These are phyloP conservation scores for Phycomyces blakesleeanus DNA, from an alignment of 192 early-diverging fungal species.

Conservation along the genomic window DNA sequence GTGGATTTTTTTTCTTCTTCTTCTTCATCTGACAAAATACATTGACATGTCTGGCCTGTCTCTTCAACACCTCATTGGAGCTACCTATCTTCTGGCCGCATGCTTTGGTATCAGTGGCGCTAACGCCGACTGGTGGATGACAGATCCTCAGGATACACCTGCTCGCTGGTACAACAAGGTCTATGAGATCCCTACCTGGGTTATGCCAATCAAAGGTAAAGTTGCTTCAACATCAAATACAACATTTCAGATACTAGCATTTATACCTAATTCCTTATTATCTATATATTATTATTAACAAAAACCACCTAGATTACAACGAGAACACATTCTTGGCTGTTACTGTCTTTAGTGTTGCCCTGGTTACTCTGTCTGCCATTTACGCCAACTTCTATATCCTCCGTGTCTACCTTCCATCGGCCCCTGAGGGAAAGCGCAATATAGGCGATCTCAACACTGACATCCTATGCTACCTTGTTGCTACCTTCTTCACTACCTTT, in stretches of 20 bases:
- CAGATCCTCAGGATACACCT: neutral
- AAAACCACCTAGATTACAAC: slow-evolving; percentile 3
- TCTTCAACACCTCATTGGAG: too few relatives aligned
- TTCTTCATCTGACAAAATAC: too few relatives aligned
- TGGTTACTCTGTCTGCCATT: neutral
- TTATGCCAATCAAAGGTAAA: slow-evolving; percentile 13
- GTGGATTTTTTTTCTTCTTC: too few relatives aligned
- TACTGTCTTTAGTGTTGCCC: slow-evolving; percentile 1
- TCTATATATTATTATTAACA: too few relatives aligned
- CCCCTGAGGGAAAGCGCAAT: neutral
- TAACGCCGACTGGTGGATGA: neutral
- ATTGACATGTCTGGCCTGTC: too few relatives aligned
- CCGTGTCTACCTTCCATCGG: neutral
- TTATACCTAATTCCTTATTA: too few relatives aligned
- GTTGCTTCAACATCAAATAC: too few relatives aligned
- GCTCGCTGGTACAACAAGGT: neutral
- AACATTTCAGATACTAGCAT: too few relatives aligned
- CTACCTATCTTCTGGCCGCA: neutral
- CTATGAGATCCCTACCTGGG: slow-evolving; percentile 18
- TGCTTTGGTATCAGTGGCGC: neutral
- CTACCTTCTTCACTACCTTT: slow-evolving; percentile 9
- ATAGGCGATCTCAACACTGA: neutral
- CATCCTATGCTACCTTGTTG: slow-evolving; percentile 10
- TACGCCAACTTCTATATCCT: neutral
- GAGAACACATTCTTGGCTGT: neutral